These are phyloP conservation scores for Capsicum pubescens DNA, from an alignment of 257 asterid species.

Conservation along the genomic window DNA sequence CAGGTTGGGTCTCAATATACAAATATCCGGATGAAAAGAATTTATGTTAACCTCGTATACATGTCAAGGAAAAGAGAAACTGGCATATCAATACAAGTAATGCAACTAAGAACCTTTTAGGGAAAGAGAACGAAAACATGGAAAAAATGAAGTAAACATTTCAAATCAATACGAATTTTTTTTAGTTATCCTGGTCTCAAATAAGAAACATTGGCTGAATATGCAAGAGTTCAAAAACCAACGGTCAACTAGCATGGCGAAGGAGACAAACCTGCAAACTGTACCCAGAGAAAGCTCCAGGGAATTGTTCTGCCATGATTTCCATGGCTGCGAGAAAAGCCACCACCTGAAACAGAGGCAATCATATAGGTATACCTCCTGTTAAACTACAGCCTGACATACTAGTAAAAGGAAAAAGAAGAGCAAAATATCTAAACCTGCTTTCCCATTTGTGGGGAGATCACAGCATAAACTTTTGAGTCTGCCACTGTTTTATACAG, in stretches of 20 bases:
- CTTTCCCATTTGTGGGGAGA: slow-evolving; percentile 99
- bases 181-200: too few species aligned
- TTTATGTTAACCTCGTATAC: not conserved
- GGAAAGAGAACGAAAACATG: not conserved
- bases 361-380: slow-evolving; percentile 23
- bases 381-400: slow-evolving; percentile 21
- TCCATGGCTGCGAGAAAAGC: slow-evolving; percentile 98
- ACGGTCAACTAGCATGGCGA: not conserved
- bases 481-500: slow-evolving; percentile 75
- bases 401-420: not conserved
- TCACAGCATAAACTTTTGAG: slow-evolving; percentile 81
- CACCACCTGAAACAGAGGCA: slow-evolving; percentile 63
- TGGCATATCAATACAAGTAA: not conserved
- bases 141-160: not conserved
- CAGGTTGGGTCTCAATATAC: not conserved
- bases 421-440: slow-evolving; percentile 56
- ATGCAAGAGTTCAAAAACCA: not conserved
- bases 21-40: not conserved
- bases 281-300: slow-evolving; percentile 98
- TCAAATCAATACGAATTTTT: not conserved
- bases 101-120: not conserved
- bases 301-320: slow-evolving; percentile 89
- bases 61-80: not conserved
- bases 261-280: slow-evolving; percentile 59
- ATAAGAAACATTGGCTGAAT: not conserved